These are phyloP conservation scores for Tetrahymena thermophila DNA, from an alignment of 73 alveolate species.

Conservation along the genomic window DNA sequence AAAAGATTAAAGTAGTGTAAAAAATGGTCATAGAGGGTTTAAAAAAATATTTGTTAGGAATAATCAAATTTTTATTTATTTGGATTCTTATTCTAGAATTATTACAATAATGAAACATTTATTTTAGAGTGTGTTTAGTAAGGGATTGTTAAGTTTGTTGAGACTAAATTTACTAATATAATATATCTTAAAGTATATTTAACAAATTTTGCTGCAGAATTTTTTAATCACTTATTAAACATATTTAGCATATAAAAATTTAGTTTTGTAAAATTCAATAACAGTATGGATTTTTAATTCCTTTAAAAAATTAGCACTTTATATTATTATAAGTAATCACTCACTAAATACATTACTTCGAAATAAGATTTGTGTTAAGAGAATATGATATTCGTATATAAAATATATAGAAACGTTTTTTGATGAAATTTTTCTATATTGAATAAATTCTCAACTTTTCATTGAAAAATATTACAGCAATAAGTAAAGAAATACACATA, in stretches of 20 bases:
- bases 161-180: neutral
- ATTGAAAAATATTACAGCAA: neutral
- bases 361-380: neutral
- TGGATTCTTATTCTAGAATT: neutral
- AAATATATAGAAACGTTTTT: neutral
- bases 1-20: too few relatives aligned
- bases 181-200: too few relatives aligned
- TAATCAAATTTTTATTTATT: neutral
- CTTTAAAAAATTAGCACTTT: neutral
- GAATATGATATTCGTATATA: neutral
- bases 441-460: neutral
- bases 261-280: neutral
- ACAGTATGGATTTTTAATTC: neutral
- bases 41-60: too few relatives aligned
- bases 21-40: too few relatives aligned
- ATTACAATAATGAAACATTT: neutral
- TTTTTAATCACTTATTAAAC: too few relatives aligned
- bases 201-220: neutral
- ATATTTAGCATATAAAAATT: neutral
- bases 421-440: neutral
- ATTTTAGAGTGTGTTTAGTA: neutral
- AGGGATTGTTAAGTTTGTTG: neutral
- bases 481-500: neutral
- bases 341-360: neutral
- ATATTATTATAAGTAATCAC: too few relatives aligned